Conservation (phyloP, 2,329 filamentous ascomycete species). For the Diplodia corticola region DNA sequence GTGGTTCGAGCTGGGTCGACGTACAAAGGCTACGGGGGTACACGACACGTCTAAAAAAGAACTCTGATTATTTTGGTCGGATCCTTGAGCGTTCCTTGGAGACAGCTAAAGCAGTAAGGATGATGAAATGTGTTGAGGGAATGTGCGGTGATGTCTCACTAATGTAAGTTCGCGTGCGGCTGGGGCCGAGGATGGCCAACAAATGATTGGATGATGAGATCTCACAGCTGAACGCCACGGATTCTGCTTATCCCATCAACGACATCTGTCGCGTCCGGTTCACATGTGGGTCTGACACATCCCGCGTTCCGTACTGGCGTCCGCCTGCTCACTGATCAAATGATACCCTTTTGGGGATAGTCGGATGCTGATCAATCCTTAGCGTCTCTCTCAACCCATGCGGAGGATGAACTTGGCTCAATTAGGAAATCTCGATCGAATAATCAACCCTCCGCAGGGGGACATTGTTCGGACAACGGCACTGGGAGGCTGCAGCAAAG, state of each 20-base stretch:
- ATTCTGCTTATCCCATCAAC: no score
- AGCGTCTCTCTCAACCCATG: not conserved
- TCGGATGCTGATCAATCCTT: not conserved
- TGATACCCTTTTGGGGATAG: not conserved
- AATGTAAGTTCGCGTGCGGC: no score
- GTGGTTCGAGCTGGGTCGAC: not conserved
- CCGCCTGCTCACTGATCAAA: constrained; percentile 14
- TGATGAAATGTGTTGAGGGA: not conserved
- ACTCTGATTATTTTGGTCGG: not conserved
- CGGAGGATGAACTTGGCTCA: not conserved
- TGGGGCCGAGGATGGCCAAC: no score
- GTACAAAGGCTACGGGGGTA: not conserved
- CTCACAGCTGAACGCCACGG: no score
- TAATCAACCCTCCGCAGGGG: not conserved
- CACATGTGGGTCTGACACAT: no score
- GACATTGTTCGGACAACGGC: not conserved
- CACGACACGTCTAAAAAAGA: not conserved
- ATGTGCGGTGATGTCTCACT: no score
- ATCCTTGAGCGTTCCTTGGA: not conserved
- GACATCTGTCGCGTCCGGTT: no score
- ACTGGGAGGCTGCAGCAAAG: no score
- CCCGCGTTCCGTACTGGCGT: not conserved
- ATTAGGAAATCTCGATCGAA: not conserved
- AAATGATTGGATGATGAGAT: no score
- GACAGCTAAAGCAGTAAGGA: not conserved